Percentiles rank a stretch among this genome's conserved stretches.
phyloP scores from a whole-genome alignment of 495 filamentous ascomycete genomes.

The Aspergillus sclerotioniger region DNA sequence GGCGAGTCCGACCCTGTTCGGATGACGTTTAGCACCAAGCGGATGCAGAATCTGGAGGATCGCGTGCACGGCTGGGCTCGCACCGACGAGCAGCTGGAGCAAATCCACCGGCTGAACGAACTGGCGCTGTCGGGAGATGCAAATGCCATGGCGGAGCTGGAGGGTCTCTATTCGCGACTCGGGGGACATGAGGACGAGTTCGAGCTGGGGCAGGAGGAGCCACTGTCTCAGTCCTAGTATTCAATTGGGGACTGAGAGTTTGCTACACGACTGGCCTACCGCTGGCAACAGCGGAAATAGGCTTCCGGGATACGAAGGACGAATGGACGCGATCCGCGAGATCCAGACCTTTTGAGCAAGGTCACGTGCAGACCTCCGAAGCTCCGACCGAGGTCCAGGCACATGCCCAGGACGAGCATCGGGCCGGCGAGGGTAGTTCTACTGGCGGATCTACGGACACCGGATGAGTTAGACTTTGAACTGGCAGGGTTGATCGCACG shows the following conservation, averaged over 20 bases:
- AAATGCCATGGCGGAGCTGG: conserved; percentile 32
- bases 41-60: conserved; percentile 31
- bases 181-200: conserved; percentile 11
- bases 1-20: conserved; percentile 48
- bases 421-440: background rate
- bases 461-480: too few species aligned
- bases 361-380: background rate
- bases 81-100: conserved; percentile 40
- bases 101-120: conserved; percentile 35
- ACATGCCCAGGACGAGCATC: background rate
- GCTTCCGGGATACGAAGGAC: too few species aligned
- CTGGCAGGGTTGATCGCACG: too few species aligned
- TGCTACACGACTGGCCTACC: too few species aligned
- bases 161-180: conserved; percentile 29
- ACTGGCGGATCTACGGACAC: too few species aligned
- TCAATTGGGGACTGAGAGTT: too few species aligned
- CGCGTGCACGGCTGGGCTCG: conserved; percentile 37
- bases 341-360: too few species aligned
- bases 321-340: too few species aligned
- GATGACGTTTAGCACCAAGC: conserved; percentile 30
- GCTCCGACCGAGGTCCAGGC: background rate
- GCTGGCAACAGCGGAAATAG: too few species aligned
- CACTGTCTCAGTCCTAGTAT: too few species aligned
- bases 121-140: conserved; percentile 34
- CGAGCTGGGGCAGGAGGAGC: background rate